Evolutionary conservation across 2,329 filamentous ascomycete genomes (phyloP).

Genomic region (Colletotrichum karsti): DNA sequence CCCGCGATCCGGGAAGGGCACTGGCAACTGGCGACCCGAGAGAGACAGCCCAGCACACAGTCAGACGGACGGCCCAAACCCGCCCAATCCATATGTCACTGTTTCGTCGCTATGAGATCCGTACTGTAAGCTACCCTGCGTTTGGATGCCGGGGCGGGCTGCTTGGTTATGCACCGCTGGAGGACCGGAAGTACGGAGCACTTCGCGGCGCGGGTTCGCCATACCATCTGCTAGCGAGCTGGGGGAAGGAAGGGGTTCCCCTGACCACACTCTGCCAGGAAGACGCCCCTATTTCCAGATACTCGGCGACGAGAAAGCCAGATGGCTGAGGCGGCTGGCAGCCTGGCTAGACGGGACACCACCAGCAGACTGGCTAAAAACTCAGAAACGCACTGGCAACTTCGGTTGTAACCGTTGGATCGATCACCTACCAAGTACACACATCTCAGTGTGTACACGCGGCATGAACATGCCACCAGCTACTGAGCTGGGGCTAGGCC

Average conservation of each 20-base stretch:
- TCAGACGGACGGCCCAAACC: neutral
- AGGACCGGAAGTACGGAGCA: conserved; percentile 14
- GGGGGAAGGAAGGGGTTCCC: neutral
- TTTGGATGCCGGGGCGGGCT: neutral
- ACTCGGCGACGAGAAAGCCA: neutral
- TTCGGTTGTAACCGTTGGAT: conserved; percentile 6
- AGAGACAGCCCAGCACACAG: conserved; percentile 4
- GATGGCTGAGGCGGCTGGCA: neutral
- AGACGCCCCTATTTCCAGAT: conserved; percentile 23
- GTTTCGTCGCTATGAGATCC: conserved; percentile 13
- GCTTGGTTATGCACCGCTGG: neutral
- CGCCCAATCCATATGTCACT: neutral
- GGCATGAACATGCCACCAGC: neutral
- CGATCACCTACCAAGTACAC: too few species aligned
- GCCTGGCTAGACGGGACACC: neutral
- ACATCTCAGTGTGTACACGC: neutral
- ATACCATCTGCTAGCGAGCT: neutral
- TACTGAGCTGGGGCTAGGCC: neutral
- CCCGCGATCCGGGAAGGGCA: conserved; percentile 13
- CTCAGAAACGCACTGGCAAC: conserved; percentile 5
- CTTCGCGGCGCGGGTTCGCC: conserved; percentile 2
- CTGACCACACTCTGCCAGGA: neutral
- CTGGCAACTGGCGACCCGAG: neutral
- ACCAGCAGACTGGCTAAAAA: neutral
- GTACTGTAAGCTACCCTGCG: conserved; percentile 20